Percentiles rank a stretch among this genome's conserved stretches.
Conservation (phyloP, 768 basidiomycete genomes). For the Pisolithus tinctorius region DNA sequence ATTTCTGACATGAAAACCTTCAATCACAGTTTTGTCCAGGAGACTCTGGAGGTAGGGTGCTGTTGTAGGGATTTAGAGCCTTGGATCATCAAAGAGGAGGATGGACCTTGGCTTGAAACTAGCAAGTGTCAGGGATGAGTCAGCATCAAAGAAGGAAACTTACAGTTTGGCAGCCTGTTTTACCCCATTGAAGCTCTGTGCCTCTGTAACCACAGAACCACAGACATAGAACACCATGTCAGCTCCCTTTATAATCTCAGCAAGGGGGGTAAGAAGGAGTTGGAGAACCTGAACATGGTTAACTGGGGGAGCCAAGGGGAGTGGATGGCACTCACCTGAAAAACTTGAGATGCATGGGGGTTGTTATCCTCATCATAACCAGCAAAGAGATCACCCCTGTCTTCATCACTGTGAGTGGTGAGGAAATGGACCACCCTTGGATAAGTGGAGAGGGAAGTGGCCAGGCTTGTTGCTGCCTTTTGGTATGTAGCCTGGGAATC, state of each 20-base stretch:
- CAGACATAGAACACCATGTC: not conserved
- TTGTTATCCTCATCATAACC: not conserved
- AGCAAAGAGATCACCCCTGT: not conserved
- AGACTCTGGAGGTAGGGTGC: not conserved
- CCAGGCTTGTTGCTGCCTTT: not conserved
- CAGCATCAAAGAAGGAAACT: not conserved
- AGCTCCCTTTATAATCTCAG: not conserved
- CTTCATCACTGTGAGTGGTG: not conserved
- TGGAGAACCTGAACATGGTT: not conserved
- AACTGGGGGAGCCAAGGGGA: not conserved
- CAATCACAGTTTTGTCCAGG: not conserved
- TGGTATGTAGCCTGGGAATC: not conserved
- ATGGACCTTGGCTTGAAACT: not conserved
- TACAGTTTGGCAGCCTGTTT: not conserved
- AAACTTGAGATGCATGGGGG: not conserved
- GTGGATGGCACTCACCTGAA: not conserved
- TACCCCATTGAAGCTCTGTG: not conserved
- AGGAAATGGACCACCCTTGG: not conserved
- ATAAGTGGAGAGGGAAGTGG: not conserved
- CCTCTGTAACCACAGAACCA: not conserved
- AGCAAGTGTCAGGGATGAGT: not conserved
- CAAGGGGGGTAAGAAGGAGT: not conserved
- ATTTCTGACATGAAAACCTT: not conserved
- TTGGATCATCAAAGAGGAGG: not conserved
- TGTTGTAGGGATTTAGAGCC: not conserved